A percentile compares a stretch with the other conserved stretches of the same genome.
These are phyloP conservation scores for Canavalia ensiformis DNA, from an alignment of 306 rosid genomes.

Conservation along the genomic window DNA sequence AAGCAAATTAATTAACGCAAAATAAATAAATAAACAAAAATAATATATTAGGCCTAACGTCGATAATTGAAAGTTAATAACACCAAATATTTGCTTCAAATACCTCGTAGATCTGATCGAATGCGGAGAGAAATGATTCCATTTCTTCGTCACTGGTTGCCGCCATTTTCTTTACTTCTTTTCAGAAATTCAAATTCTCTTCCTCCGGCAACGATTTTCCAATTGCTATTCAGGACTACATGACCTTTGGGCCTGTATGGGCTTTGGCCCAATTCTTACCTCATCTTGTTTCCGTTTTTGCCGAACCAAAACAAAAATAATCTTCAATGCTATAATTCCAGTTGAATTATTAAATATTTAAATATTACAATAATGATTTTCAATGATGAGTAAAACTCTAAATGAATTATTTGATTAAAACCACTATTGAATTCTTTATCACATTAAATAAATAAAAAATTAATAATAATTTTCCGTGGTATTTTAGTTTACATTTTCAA, in stretches of 20 bases:
- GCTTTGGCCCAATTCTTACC: constrained; percentile 6
- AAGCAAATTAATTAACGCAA: background rate
- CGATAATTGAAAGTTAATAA: background rate
- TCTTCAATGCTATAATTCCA: too few relatives aligned
- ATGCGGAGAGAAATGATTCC: constrained; percentile 63
- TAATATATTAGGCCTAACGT: background rate
- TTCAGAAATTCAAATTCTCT: background rate
- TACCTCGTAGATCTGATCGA: constrained; percentile 73
- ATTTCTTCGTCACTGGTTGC: constrained; percentile 66
- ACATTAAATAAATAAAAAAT: too few relatives aligned
- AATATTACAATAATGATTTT: too few relatives aligned
- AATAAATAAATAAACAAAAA: background rate
- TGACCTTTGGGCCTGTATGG: background rate
- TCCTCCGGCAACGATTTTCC: background rate
- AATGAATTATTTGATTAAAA: too few relatives aligned
- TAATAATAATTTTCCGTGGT: too few relatives aligned
- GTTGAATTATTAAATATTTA: too few relatives aligned
- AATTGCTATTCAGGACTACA: background rate
- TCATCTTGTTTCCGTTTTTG: background rate
- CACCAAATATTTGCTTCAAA: background rate
- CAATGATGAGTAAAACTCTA: too few relatives aligned
- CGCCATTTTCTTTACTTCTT: constrained; percentile 61
- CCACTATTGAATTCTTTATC: too few relatives aligned
- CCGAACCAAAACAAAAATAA: too few relatives aligned
- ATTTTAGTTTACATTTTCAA: too few relatives aligned